These are phyloP conservation scores for Exserohilum rostratum DNA, from an alignment of 2,329 filamentous ascomycete genomes.

Conservation along the genomic window DNA sequence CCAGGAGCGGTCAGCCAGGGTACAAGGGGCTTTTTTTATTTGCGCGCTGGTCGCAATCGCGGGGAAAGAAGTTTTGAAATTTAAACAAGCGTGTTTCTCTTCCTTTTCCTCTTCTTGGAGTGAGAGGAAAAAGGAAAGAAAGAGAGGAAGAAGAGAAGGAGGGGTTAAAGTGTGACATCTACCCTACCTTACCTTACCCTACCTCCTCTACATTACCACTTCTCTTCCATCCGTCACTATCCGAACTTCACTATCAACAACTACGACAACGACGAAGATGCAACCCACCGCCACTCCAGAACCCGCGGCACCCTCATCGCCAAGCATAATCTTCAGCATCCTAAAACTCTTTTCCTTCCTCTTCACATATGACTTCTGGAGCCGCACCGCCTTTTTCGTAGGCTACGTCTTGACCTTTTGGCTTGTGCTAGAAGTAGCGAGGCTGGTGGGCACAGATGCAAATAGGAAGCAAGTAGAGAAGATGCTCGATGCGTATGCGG, in stretches of 20 bases:
- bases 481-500: constrained; percentile 28
- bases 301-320: background rate
- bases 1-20: too few species aligned
- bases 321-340: background rate
- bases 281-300: background rate
- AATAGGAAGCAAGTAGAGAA: constrained; percentile 32
- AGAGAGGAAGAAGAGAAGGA: background rate
- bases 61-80: too few species aligned
- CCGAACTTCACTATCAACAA: background rate
- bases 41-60: too few species aligned
- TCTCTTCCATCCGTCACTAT: background rate
- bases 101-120: too few species aligned
- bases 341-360: constrained; percentile 19
- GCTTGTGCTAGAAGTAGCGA: constrained; percentile 29
- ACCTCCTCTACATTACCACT: too few species aligned
- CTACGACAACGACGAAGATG: too few species aligned
- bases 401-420: constrained; percentile 29
- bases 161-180: too few species aligned
- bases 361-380: constrained; percentile 20
- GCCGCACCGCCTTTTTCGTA: constrained; percentile 28
- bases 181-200: too few species aligned
- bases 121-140: background rate
- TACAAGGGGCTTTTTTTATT: too few species aligned
- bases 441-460: constrained; percentile 27
- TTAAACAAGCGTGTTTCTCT: too few species aligned